phyloP scores from a whole-genome alignment of 2,329 filamentous ascomycete species.

The Stemphylium beticola region DNA sequence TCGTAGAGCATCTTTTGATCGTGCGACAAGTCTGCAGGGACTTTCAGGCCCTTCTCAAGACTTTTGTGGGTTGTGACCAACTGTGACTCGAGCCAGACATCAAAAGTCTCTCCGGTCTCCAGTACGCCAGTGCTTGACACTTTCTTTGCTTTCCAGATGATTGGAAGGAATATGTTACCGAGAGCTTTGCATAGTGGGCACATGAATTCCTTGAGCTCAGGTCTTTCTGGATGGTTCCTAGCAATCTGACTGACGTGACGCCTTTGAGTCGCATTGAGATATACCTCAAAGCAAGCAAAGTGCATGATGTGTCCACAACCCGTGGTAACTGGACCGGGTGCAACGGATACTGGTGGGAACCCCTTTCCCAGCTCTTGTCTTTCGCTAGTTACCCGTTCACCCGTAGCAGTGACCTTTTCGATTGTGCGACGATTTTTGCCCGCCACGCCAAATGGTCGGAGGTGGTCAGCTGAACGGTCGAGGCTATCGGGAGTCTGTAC shows the following conservation, averaged over 20 bases:
- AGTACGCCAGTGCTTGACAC: conserved; percentile 81
- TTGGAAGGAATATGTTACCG: conserved; percentile 91
- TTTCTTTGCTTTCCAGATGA: conserved; percentile 92
- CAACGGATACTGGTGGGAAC: conserved; percentile 72
- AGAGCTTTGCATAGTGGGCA: conserved; percentile 96
- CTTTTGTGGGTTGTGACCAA: conserved; percentile 59
- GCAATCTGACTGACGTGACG: conserved; percentile 93
- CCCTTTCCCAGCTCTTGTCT: conserved; percentile 87
- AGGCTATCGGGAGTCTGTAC: conserved; percentile 78
- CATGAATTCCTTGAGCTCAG: conserved; percentile 84
- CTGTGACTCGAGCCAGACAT: conserved; percentile 70
- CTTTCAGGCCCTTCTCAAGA: conserved; percentile 39
- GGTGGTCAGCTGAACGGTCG: conserved; percentile 80
- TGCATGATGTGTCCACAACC: conserved; percentile 99
- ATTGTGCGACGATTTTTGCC: conserved; percentile 82
- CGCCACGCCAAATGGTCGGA: conserved; percentile 89
- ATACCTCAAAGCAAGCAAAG: conserved; percentile 91
- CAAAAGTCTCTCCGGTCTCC: conserved; percentile 64
- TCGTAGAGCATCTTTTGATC: conserved; percentile 59
- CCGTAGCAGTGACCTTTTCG: conserved; percentile 75
- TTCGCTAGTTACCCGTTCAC: conserved; percentile 73
- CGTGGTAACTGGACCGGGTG: conserved; percentile 79
- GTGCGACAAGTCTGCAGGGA: conserved; percentile 33
- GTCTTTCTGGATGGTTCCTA: conserved; percentile 86
- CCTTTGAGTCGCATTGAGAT: conserved; percentile 81